Conservation (phyloP, 306 rosid genomes). For the Begonia peltatifolia region DNA sequence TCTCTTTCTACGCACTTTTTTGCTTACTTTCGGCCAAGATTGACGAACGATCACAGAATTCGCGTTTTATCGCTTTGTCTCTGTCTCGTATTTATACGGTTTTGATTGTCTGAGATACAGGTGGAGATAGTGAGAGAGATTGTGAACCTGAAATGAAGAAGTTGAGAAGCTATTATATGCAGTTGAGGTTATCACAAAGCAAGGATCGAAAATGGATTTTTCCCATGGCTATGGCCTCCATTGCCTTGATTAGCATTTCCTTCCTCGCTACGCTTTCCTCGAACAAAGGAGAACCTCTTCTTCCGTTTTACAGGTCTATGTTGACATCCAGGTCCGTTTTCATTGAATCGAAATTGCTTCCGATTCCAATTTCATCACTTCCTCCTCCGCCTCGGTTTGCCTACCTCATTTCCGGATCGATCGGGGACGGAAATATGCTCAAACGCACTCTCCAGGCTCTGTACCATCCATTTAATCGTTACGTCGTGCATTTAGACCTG, state of each 20-base stretch:
- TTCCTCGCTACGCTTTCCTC: conserved; percentile 50
- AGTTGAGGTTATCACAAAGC: conserved; percentile 34
- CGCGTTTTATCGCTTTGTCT: too few relatives aligned
- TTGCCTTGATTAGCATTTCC: conserved; percentile 50
- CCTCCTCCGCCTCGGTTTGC: conserved; percentile 76
- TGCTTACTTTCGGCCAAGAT: too few relatives aligned
- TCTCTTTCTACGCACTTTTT: too few relatives aligned
- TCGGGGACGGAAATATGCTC: conserved; percentile 36
- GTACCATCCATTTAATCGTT: conserved; percentile 60
- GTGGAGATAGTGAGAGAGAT: background rate
- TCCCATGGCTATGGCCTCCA: conserved; percentile 59
- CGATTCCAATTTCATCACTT: conserved; percentile 26
- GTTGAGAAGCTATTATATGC: conserved; percentile 71
- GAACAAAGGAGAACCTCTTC: conserved; percentile 32
- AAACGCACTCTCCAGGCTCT: conserved; percentile 51
- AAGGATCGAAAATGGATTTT: conserved; percentile 66
- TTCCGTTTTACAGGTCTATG: conserved; percentile 19
- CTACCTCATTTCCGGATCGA: conserved; percentile 68
- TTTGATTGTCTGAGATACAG: too few relatives aligned
- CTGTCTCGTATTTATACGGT: too few relatives aligned
- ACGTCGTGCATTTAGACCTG: conserved; percentile 64
- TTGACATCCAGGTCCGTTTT: conserved; percentile 34
- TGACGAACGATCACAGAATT: too few relatives aligned
- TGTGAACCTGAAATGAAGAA: conserved; percentile 38
- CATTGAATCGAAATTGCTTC: conserved; percentile 58